A percentile compares a stretch with the other conserved stretches of the same genome.
Evolutionary conservation across 1,139 yeast genomes (phyloP).

Genomic region (Candida sp.): DNA sequence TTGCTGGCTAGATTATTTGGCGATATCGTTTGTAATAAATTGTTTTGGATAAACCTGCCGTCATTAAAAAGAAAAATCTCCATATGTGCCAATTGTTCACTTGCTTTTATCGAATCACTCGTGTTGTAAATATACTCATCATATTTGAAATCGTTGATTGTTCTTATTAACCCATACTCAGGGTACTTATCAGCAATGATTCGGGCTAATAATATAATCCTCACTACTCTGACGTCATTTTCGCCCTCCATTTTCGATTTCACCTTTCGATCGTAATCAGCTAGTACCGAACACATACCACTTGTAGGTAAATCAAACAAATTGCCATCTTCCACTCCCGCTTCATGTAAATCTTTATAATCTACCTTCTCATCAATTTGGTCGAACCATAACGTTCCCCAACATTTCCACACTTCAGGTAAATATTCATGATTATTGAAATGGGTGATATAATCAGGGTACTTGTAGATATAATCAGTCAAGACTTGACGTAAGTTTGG

Average conservation of each 20-base stretch:
- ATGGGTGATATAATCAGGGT: slow-evolving; percentile 27
- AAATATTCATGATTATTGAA: slow-evolving; percentile 58
- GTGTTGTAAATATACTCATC: slow-evolving; percentile 25
- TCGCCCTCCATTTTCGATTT: slow-evolving; percentile 28
- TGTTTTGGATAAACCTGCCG: slow-evolving; percentile 41
- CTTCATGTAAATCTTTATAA: slow-evolving; percentile 46
- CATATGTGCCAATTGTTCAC: slow-evolving; percentile 23
- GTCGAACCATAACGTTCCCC: slow-evolving; percentile 85
- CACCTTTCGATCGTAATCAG: slow-evolving; percentile 14
- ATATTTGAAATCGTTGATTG: slow-evolving; percentile 42
- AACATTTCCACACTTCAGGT: slow-evolving; percentile 79
- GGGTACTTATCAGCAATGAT: slow-evolving; percentile 44
- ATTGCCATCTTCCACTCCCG: slow-evolving; percentile 54
- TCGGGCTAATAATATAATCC: slow-evolving; percentile 49
- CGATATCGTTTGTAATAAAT: slow-evolving; percentile 35
- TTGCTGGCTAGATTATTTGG: slow-evolving; percentile 21
- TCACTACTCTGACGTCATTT: slow-evolving; percentile 45
- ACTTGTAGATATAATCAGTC: slow-evolving; percentile 29
- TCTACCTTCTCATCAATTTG: slow-evolving; percentile 47
- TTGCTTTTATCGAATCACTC: slow-evolving; percentile 16
- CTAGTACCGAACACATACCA: slow-evolving; percentile 46
- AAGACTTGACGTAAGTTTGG: slow-evolving; percentile 21
- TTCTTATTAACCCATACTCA: slow-evolving; percentile 50
- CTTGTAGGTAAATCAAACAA: slow-evolving; percentile 66
- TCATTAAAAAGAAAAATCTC: slow-evolving; percentile 41